A percentile compares a stretch with the other conserved stretches of the same genome.
These are phyloP conservation scores for Paraphaeosphaeria sporulosa DNA, from an alignment of 2,329 filamentous ascomycete species.

Conservation along the genomic window DNA sequence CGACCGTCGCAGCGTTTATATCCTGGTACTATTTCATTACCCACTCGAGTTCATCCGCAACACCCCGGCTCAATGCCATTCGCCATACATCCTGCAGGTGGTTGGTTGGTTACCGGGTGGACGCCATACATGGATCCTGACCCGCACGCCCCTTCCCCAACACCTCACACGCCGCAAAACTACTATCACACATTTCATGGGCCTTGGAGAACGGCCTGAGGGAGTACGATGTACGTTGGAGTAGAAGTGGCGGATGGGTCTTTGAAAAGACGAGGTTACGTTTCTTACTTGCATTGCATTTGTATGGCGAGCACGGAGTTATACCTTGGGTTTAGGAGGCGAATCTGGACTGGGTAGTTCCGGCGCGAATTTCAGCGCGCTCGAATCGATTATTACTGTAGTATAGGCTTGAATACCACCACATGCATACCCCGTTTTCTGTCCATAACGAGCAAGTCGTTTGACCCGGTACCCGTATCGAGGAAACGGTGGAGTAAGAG, in stretches of 20 bases:
- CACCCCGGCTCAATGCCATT: no score
- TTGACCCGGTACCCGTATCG: neutral
- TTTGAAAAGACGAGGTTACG: neutral
- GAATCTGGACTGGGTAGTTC: neutral
- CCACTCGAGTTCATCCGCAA: no score
- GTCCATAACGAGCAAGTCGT: neutral
- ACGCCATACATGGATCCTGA: no score
- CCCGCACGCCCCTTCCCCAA: neutral
- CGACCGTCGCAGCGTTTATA: no score
- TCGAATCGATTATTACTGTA: constrained; percentile 1
- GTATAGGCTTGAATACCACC: constrained; percentile 7
- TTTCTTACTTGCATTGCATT: constrained; percentile 8
- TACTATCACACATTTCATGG: neutral
- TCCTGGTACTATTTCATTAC: no score
- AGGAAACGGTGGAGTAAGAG: neutral
- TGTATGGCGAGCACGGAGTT: constrained; percentile 1
- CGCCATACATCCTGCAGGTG: no score
- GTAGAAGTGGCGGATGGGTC: neutral
- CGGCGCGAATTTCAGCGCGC: constrained; percentile 5
- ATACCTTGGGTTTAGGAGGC: neutral
- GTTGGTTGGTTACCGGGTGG: no score
- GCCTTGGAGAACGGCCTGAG: neutral
- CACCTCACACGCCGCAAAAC: neutral
- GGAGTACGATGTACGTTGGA: neutral
- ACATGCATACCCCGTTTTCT: constrained; percentile 2